Conservation (phyloP, 2,329 filamentous ascomycete species). For the Hymenoscyphus salicellus region DNA sequence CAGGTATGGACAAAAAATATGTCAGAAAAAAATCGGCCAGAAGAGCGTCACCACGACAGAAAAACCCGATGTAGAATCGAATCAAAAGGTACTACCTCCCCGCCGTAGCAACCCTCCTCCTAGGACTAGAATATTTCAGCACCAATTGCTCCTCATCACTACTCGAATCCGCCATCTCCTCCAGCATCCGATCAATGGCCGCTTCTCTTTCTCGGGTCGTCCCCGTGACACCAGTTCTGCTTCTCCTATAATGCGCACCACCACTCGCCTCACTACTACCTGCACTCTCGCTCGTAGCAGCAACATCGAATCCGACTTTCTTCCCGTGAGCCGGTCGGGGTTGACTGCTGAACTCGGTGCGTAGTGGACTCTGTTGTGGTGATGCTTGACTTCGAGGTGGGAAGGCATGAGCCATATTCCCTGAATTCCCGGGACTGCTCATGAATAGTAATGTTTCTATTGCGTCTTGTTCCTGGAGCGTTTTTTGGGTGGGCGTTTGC, state of each 20-base stretch:
- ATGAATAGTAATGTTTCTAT: constrained; percentile 78
- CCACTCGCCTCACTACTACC: constrained; percentile 24
- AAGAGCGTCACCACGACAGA: not conserved
- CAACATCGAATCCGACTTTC: constrained; percentile 30
- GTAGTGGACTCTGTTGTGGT: constrained; percentile 34
- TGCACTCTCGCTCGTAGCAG: constrained; percentile 20
- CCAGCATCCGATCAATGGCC: constrained; percentile 35
- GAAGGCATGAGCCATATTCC: constrained; percentile 57
- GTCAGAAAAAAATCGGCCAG: not conserved
- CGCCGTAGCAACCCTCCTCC: constrained; percentile 22
- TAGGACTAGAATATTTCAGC: constrained; percentile 28
- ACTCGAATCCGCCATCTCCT: constrained; percentile 36
- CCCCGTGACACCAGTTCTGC: constrained; percentile 6
- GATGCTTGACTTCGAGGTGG: constrained; percentile 37
- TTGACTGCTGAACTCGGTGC: constrained; percentile 31
- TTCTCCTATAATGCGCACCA: constrained; percentile 21
- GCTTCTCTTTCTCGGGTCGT: constrained; percentile 22
- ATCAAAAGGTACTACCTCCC: constrained; percentile 19
- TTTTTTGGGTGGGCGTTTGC: constrained; percentile 64
- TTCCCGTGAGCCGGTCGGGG: constrained; percentile 22
- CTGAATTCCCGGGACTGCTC: constrained; percentile 73
- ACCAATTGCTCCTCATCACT: constrained; percentile 34
- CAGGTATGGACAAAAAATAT: not conserved
- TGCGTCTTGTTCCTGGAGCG: constrained; percentile 73
- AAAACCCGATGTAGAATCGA: not conserved